A percentile compares a stretch with the other conserved stretches of the same genome.
phyloP scores from a whole-genome alignment of 805 yeast species.

The Metschnikowia lachancei region DNA sequence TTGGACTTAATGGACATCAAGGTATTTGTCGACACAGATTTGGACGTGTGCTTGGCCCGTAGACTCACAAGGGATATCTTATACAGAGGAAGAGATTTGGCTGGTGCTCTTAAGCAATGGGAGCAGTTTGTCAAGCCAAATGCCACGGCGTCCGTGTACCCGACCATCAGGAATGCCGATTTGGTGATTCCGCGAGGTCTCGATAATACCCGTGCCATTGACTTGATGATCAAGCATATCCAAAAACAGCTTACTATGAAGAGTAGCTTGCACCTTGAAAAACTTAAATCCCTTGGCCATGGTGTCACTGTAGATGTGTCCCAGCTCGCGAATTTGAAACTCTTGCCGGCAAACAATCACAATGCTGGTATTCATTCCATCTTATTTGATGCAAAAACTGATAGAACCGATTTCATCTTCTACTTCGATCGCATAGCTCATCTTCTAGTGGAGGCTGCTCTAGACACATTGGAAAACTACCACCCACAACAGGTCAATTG shows the following conservation, averaged over 20 bases:
- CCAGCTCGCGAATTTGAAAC: conserved; percentile 30
- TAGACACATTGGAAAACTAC: conserved; percentile 50
- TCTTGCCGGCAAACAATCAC: conserved; percentile 59
- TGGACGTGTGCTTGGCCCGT: conserved; percentile 88
- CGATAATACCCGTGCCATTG: conserved; percentile 77
- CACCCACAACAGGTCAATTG: conserved; percentile 31
- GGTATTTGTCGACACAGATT: conserved; percentile 89
- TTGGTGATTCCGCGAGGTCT: conserved; percentile 88
- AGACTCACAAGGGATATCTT: conserved; percentile 83
- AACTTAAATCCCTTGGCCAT: conserved; percentile 57
- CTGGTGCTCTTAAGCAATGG: conserved; percentile 88
- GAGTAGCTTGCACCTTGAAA: conserved; percentile 63
- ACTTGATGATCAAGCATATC: conserved; percentile 75
- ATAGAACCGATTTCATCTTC: conserved; percentile 77
- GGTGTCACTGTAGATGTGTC: conserved; percentile 31
- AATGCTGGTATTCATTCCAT: conserved; percentile 69
- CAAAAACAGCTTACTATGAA: conserved; percentile 65
- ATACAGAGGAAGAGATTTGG: conserved; percentile 79
- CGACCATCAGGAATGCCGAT: conserved; percentile 78
- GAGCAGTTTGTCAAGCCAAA: conserved; percentile 88
- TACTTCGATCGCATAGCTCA: conserved; percentile 82
- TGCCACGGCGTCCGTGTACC: conserved; percentile 69
- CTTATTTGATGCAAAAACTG: conserved; percentile 52
- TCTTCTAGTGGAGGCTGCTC: conserved; percentile 63
- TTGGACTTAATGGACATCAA: conserved; percentile 78